A percentile compares a stretch with the other conserved stretches of the same genome.
Evolutionary conservation across 2,329 filamentous ascomycete species (phyloP).

Genomic region (Fusarium pseudograminearum): DNA sequence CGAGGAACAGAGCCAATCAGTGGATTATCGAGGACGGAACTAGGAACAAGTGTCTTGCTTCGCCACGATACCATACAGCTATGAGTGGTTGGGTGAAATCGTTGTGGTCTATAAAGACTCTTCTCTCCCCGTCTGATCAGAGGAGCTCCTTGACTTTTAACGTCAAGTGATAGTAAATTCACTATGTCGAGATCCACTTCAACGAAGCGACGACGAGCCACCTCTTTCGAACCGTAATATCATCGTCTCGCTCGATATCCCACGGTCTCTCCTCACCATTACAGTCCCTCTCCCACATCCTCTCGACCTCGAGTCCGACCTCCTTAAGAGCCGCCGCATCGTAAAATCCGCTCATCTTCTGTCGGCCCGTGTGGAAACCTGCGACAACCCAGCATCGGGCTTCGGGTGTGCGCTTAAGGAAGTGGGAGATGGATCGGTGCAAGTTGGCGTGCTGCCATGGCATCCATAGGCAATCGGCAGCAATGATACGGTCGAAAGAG

Average conservation of each 20-base stretch:
- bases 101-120: constrained; percentile 24
- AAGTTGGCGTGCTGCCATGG: constrained; percentile 77
- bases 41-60: constrained; percentile 14
- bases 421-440: constrained; percentile 70
- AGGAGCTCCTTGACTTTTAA: neutral
- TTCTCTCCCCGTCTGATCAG: neutral
- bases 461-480: constrained; percentile 83
- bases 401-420: constrained; percentile 60
- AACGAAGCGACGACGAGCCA: constrained; percentile 75
- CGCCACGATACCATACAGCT: constrained; percentile 19
- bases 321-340: constrained; percentile 58
- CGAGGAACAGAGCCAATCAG: constrained; percentile 26
- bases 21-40: neutral
- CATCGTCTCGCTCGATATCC: constrained; percentile 72
- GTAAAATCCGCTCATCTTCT: constrained; percentile 75
- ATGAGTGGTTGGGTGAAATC: neutral
- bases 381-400: constrained; percentile 74
- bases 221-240: constrained; percentile 72
- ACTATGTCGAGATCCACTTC: constrained; percentile 51
- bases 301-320: constrained; percentile 69
- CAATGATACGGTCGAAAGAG: constrained; percentile 72
- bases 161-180: constrained; percentile 8
- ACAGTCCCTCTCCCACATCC: constrained; percentile 77
- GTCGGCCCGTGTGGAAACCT: constrained; percentile 78
- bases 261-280: constrained; percentile 72